A percentile compares a stretch with the other conserved stretches of the same genome.
These are phyloP conservation scores for Ceratocystis huliohia DNA, from an alignment of 2,329 filamentous ascomycete species.

Conservation along the genomic window DNA sequence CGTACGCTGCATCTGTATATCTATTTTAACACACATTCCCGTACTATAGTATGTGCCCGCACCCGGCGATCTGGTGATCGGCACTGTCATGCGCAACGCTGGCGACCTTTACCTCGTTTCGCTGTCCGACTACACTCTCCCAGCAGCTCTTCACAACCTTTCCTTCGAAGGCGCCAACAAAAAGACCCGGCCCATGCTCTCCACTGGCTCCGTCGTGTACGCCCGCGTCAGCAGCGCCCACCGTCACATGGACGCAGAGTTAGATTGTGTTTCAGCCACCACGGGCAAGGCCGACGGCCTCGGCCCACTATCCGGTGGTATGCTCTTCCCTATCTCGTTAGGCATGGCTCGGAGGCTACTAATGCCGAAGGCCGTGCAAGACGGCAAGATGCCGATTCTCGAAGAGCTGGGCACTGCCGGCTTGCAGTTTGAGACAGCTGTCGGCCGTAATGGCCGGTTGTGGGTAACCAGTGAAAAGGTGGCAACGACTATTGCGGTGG, in stretches of 20 bases:
- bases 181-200: constrained; percentile 75
- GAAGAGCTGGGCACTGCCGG: constrained; percentile 66
- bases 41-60: constrained; percentile 58
- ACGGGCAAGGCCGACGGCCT: constrained; percentile 84
- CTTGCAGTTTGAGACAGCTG: constrained; percentile 81
- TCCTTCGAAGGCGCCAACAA: constrained; percentile 89
- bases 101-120: constrained; percentile 69
- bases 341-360: constrained; percentile 73
- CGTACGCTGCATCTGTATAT: neutral
- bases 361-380: constrained; percentile 46
- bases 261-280: constrained; percentile 75
- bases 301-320: constrained; percentile 71
- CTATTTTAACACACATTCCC: constrained; percentile 16
- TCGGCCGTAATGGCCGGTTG: constrained; percentile 81
- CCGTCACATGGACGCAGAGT: constrained; percentile 74
- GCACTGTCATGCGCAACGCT: constrained; percentile 63
- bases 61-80: constrained; percentile 76
- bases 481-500: constrained; percentile 63
- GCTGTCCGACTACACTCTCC: constrained; percentile 51
- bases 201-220: constrained; percentile 69
- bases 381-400: constrained; percentile 57
- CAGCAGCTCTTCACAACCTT: constrained; percentile 67
- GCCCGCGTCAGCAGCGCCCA: constrained; percentile 68
- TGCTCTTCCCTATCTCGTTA: constrained; percentile 69
- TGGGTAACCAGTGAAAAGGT: constrained; percentile 76